These are phyloP conservation scores for Stipa capillata DNA, from an alignment of 176 grass and related monocot species.

Conservation along the genomic window DNA sequence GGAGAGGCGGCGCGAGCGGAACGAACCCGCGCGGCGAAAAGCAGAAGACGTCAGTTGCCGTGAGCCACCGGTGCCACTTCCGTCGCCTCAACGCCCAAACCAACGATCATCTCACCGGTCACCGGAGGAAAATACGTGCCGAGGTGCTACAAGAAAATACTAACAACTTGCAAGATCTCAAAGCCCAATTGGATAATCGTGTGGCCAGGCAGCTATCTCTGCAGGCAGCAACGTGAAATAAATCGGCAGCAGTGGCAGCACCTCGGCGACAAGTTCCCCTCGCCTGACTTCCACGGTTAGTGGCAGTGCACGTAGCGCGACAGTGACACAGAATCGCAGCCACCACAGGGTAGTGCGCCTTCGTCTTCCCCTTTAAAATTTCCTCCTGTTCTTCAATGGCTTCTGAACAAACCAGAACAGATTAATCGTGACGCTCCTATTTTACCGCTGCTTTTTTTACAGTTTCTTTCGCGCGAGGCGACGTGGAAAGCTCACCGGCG, in stretches of 20 bases:
- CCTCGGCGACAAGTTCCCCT: neutral
- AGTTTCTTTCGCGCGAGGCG: neutral
- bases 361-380: neutral
- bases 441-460: too few species aligned
- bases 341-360: neutral
- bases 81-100: too few species aligned
- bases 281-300: neutral
- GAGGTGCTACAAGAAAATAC: too few species aligned
- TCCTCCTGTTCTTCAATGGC: neutral
- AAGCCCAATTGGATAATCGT: too few species aligned
- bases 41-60: neutral
- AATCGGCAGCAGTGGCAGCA: neutral
- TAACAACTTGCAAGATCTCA: too few species aligned
- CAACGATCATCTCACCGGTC: too few species aligned
- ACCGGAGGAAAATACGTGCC: too few species aligned
- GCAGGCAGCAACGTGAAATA: too few species aligned
- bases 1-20: neutral
- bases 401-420: neutral
- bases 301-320: neutral
- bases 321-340: too few species aligned
- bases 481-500: constrained; percentile 41
- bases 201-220: too few species aligned
- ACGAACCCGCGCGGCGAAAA: too few species aligned
- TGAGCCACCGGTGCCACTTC: neutral
- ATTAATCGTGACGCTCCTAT: neutral